Evolutionary conservation across 2,329 filamentous ascomycete species (phyloP).

Genomic region (Aspergillus calidoustus): DNA sequence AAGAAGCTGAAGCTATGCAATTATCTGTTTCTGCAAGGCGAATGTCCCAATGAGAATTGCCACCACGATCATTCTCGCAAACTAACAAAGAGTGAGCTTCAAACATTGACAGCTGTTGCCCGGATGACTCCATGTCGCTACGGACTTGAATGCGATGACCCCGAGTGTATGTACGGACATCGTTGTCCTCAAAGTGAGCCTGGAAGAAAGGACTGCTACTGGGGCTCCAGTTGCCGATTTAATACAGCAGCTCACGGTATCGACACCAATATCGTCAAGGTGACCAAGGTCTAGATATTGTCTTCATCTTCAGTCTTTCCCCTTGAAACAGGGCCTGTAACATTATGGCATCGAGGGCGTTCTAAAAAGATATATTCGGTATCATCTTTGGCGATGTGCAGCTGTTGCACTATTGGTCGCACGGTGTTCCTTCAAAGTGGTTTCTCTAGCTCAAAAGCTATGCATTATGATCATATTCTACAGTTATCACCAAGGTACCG

Average conservation of each 20-base stretch:
- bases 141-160: conserved; percentile 61
- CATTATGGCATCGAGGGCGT: conserved; percentile 6
- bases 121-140: conserved; percentile 67
- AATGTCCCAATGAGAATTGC: conserved; percentile 62
- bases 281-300: conserved; percentile 46
- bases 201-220: conserved; percentile 60
- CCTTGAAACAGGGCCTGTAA: conserved; percentile 2
- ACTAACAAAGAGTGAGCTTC: conserved; percentile 57
- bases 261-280: conserved; percentile 61
- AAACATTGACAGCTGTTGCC: conserved; percentile 61
- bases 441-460: background rate
- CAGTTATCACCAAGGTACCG: background rate
- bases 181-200: conserved; percentile 61
- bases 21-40: conserved; percentile 61
- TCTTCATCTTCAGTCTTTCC: background rate
- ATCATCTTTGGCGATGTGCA: background rate
- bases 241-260: conserved; percentile 61
- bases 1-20: conserved; percentile 69
- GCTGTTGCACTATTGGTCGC: background rate
- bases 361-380: background rate
- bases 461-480: background rate
- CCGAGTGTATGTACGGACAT: conserved; percentile 68
- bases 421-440: background rate
- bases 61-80: conserved; percentile 59
- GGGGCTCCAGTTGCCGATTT: conserved; percentile 63